Evolutionary conservation across 257 asterid genomes (phyloP).

Genomic region (Nicotiana benthamiana): DNA sequence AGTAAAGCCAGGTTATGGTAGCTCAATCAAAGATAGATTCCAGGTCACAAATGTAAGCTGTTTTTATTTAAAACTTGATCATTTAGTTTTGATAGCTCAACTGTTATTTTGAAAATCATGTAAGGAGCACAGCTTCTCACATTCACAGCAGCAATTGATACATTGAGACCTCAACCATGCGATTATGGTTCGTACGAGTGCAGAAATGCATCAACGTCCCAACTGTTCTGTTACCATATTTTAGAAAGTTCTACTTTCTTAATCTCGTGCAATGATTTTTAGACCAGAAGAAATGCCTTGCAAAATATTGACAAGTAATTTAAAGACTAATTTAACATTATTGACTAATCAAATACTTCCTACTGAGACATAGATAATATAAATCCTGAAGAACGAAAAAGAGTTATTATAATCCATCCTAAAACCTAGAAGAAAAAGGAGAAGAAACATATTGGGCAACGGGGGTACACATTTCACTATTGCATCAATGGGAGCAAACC

Average conservation of each 20-base stretch:
- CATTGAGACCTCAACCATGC: slow-evolving; percentile 44
- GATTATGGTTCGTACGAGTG: slow-evolving; percentile 28
- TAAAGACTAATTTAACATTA: not conserved
- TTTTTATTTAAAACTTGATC: no score
- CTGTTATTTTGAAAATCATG: no score
- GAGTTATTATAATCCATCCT: no score
- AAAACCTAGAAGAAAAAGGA: no score
- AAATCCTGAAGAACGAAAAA: no score
- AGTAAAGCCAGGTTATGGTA: no score
- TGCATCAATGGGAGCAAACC: slow-evolving; percentile 69
- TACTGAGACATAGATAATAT: no score
- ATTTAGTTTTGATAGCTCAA: no score
- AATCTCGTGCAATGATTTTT: no score
- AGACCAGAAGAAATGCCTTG: not conserved
- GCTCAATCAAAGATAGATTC: no score
- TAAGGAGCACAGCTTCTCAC: slow-evolving; percentile 41
- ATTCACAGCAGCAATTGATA: slow-evolving; percentile 34
- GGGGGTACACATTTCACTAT: slow-evolving; percentile 61
- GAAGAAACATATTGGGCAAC: slow-evolving; percentile 26
- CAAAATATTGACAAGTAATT: not conserved
- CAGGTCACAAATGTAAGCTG: no score
- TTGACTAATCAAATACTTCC: not conserved
- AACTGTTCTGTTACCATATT: not conserved
- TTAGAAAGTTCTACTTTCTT: no score
- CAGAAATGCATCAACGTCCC: slow-evolving; percentile 35